Evolutionary conservation across 352 stramenopile species (phyloP), one percentile per base, ranked within the genome.

Genomic region (Phytophthora sp.): DNA sequence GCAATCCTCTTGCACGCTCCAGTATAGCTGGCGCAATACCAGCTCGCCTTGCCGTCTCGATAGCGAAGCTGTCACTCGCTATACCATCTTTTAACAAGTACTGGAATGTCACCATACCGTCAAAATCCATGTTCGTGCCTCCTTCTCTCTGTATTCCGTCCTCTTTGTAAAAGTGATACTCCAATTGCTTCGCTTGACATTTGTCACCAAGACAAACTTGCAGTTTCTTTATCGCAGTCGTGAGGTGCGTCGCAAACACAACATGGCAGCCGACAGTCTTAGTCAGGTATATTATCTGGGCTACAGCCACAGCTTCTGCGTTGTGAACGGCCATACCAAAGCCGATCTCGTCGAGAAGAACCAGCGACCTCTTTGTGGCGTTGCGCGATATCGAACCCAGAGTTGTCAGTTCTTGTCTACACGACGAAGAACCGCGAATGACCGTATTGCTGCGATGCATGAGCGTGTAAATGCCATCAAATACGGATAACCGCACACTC

Each of bases 391-490:
- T 71, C 3, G 27, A 55, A n/a, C 66, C 52, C 4, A 87, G 46
- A 3, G 69, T 41, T 36, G 39, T 69, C n/a, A 76, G 53, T 41
- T 71, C 73, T 55, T 50, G 54, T 1, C 31, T 23, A 24, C 45
- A 27, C 1, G 65, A 58, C 4, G 60, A 35, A 1, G 42, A 35
- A 9, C 26, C 38, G 8, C 23, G 26, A 64, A 46, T 35, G 67
- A 62, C 21, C 36, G 35, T 18, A n/a, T 16, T 20, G 27, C 26
- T 27, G 9, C 79, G 74, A 26, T 87, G 81, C 82, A 94, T 96
- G 31, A 86, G 69, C 23, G 86, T 86, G 53, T 81, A 88, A 2
- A 96, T 72, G 2, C 66, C 74, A 55, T 94, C 83, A 46, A 93
- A 89, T 4, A 82, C 64, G 13, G 74, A 74, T 27, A 91, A 57